phyloP scores from a whole-genome alignment of 139 green algal genomes.

The Trebouxia sp. region DNA sequence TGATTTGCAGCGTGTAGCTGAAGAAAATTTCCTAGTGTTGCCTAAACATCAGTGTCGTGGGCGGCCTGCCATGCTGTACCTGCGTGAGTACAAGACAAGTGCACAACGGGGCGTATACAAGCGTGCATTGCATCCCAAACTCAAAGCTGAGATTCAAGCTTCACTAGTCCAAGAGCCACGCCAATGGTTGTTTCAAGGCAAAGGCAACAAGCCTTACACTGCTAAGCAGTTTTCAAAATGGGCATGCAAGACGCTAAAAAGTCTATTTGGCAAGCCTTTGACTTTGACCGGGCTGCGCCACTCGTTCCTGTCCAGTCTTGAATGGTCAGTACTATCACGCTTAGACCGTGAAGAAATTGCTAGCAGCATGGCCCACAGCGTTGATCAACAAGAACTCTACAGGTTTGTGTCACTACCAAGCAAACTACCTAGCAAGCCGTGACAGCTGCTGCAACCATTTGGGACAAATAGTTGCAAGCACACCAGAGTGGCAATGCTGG shows the following conservation, averaged over 20 bases:
- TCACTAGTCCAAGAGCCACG: constrained; percentile 20
- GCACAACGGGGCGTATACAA: not conserved
- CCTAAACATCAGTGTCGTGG: constrained; percentile 17
- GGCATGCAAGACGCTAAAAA: constrained; percentile 23
- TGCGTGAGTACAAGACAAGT: constrained; percentile 27
- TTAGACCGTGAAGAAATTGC: constrained; percentile 19
- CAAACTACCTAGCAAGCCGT: not conserved
- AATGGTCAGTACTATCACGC: constrained; percentile 15
- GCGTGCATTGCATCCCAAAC: too few species aligned
- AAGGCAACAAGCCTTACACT: constrained; percentile 21
- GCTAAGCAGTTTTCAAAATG: constrained; percentile 27
- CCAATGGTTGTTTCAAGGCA: constrained; percentile 26
- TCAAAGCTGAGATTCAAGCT: too few species aligned
- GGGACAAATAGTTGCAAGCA: constrained; percentile 7
- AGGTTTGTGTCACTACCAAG: constrained; percentile 5
- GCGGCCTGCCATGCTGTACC: constrained; percentile 14
- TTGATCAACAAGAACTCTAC: constrained; percentile 16
- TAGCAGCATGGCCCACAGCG: constrained; percentile 1
- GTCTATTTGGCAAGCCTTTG: constrained; percentile 23
- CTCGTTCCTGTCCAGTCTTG: constrained; percentile 23
- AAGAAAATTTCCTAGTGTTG: constrained; percentile 26
- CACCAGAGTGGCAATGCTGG: constrained; percentile 7
- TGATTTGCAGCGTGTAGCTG: constrained; percentile 25
- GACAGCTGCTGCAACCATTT: not conserved
- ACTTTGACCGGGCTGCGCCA: constrained; percentile 21